Conservation (phyloP, 352 stramenopile species). For the Pythium coloratum region DNA sequence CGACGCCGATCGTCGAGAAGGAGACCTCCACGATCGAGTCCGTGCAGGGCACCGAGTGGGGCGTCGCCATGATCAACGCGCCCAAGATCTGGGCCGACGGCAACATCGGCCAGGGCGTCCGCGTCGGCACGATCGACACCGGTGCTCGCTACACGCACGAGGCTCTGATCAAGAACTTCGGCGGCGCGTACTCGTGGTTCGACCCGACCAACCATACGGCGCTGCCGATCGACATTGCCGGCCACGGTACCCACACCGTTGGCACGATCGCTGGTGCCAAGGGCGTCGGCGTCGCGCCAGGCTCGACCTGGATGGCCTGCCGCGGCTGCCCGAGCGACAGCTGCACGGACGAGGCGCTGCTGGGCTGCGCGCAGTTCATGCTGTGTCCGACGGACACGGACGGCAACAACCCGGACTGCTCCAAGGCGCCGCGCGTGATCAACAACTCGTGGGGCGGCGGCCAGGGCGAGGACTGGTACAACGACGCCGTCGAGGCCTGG, state of each 20-base stretch:
- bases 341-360: slow-evolving; percentile 21
- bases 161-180: slow-evolving; percentile 15
- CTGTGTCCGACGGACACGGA: slow-evolving; percentile 26
- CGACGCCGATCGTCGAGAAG: not conserved
- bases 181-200: slow-evolving; percentile 21
- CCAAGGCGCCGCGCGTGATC: slow-evolving; percentile 21
- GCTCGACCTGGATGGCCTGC: slow-evolving; percentile 19
- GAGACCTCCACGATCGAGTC: not conserved
- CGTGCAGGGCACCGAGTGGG: slow-evolving; percentile 19
- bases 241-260: slow-evolving; percentile 19
- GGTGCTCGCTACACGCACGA: slow-evolving; percentile 27
- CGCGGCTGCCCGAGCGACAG: slow-evolving; percentile 16
- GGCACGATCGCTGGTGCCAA: slow-evolving; percentile 11
- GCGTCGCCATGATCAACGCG: slow-evolving; percentile 17
- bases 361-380: slow-evolving; percentile 34
- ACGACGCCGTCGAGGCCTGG: slow-evolving; percentile 9
- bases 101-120: slow-evolving; percentile 23
- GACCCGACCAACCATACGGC: slow-evolving; percentile 19
- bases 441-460: slow-evolving; percentile 28
- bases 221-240: slow-evolving; percentile 14
- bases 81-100: slow-evolving; percentile 23
- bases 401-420: slow-evolving; percentile 28
- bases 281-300: slow-evolving; percentile 7
- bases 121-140: slow-evolving; percentile 28
- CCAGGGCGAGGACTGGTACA: slow-evolving; percentile 13